A percentile compares a stretch with the other conserved stretches of the same genome.
Conservation (phyloP, 2,329 filamentous ascomycete genomes). For the Davidsoniella australis region DNA sequence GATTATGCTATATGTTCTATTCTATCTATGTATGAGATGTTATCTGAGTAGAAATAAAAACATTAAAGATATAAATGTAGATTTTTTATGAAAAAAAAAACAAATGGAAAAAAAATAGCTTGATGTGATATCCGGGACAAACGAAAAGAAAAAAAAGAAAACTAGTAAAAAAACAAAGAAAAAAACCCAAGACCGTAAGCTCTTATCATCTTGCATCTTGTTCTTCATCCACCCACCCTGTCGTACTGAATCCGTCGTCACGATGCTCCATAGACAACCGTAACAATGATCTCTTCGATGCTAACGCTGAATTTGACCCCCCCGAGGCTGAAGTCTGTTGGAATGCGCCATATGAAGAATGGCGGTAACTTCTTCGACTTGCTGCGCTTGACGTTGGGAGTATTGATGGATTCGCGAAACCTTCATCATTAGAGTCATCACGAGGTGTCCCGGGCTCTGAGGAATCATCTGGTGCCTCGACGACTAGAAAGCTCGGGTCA, state of each 20-base stretch:
- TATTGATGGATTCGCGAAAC: neutral
- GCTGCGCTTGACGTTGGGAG: conserved; percentile 3
- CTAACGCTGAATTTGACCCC: conserved; percentile 1
- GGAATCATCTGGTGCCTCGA: conserved; percentile 42
- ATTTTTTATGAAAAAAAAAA: neutral
- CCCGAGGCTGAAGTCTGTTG: conserved; percentile 1
- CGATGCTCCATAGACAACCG: conserved; percentile 6
- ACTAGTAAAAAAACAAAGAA: conserved; percentile 1
- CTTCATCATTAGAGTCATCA: conserved; percentile 20
- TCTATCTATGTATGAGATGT: neutral
- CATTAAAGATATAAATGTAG: neutral
- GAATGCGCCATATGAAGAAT: neutral
- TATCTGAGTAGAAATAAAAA: neutral
- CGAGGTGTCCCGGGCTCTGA: conserved; percentile 39
- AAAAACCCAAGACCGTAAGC: neutral
- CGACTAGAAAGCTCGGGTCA: conserved; percentile 35
- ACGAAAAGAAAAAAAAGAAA: neutral
- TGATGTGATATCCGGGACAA: neutral
- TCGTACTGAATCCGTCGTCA: conserved; percentile 1
- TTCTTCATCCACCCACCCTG: conserved; percentile 1
- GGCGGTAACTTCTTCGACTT: conserved; percentile 9
- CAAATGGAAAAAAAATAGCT: neutral
- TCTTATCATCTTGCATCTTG: neutral
- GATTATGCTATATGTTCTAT: neutral
- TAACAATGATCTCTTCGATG: conserved; percentile 6